A percentile compares a stretch with the other conserved stretches of the same genome.
These are phyloP conservation scores for Aspergillus neoniger DNA, from an alignment of 2,329 filamentous ascomycete genomes.

Conservation along the genomic window DNA sequence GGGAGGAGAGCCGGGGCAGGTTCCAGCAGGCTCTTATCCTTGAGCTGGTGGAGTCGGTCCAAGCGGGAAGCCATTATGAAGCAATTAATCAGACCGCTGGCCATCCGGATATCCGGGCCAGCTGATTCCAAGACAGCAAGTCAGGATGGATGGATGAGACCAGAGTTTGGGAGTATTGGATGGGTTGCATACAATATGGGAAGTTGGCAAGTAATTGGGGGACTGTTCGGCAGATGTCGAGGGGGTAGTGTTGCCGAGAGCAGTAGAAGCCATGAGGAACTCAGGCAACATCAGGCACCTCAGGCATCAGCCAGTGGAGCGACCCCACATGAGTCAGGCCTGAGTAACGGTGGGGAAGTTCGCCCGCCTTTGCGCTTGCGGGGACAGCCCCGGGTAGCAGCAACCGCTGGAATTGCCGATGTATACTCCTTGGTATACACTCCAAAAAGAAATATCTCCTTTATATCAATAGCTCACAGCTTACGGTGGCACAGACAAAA, in stretches of 20 bases:
- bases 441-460: too few relatives aligned
- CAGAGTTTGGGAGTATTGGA: background rate
- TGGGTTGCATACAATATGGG: background rate
- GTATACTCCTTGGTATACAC: background rate
- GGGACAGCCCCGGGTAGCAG: background rate
- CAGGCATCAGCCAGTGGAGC: conserved; percentile 10
- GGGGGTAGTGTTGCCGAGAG: conserved; percentile 27
- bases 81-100: background rate
- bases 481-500: too few relatives aligned
- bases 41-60: conserved; percentile 11
- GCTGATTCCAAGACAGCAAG: background rate
- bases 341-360: conserved; percentile 30
- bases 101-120: background rate
- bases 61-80: background rate
- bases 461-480: background rate
- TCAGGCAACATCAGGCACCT: too few relatives aligned
- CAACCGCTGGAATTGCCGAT: conserved; percentile 8
- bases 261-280: background rate
- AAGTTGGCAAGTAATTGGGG: background rate
- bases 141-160: background rate
- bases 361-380: background rate
- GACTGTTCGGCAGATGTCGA: conserved; percentile 28
- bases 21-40: conserved; percentile 13
- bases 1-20: background rate
- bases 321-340: conserved; percentile 38